These are phyloP conservation scores for Acer negundo DNA, from an alignment of 345 rosid genomes.

Conservation along the genomic window DNA sequence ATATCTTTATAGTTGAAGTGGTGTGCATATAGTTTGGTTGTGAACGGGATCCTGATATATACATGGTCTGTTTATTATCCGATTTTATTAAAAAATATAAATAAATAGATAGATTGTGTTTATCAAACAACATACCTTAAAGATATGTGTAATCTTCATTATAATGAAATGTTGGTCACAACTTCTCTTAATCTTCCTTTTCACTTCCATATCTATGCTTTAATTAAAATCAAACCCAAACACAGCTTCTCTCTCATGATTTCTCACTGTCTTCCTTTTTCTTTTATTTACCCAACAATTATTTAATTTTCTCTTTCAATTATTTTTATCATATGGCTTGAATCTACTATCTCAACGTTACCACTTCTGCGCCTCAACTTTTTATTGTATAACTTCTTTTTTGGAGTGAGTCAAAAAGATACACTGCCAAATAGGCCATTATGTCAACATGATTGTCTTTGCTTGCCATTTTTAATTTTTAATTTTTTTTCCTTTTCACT, in stretches of 20 bases:
- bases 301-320: neutral
- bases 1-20: too few species aligned
- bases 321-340: too few species aligned
- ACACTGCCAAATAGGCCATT: neutral
- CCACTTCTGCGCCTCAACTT: too few species aligned
- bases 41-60: too few species aligned
- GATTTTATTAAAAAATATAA: too few species aligned
- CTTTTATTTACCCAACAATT: neutral
- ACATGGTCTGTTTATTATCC: too few species aligned
- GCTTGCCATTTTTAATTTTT: neutral
- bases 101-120: too few species aligned
- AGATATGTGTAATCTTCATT: too few species aligned
- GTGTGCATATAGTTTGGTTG: too few species aligned
- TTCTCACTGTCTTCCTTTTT: neutral
- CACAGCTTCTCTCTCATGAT: neutral
- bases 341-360: too few species aligned
- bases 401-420: neutral
- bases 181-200: neutral
- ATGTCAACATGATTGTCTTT: constrained; percentile 16
- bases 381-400: neutral
- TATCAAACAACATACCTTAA: too few species aligned
- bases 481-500: neutral
- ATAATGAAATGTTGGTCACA: neutral
- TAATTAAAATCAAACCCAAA: neutral
- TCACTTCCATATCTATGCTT: neutral